Percentiles rank a stretch among this genome's conserved stretches.
These are phyloP conservation scores for Rhododendron simsii DNA, from an alignment of 148 eudicot genomes.

Conservation along the genomic window DNA sequence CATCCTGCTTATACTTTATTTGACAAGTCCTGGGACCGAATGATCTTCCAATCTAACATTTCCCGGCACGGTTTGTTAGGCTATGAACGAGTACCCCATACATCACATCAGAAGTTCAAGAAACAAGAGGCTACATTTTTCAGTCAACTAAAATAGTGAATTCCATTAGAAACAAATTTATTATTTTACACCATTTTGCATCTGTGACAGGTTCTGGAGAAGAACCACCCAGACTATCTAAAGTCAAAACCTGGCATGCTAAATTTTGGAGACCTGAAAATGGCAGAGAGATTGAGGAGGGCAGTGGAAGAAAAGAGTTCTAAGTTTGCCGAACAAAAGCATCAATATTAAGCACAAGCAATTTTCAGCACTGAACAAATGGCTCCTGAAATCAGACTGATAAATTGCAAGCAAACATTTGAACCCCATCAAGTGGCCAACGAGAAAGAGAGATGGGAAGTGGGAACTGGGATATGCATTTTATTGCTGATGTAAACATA, in stretches of 20 bases:
- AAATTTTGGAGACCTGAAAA: not conserved
- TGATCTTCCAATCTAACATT: not conserved
- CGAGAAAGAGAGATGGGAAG: not conserved
- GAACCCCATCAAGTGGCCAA: not conserved
- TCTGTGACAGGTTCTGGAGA: not conserved
- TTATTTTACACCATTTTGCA: not conserved
- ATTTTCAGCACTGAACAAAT: conserved; percentile 4
- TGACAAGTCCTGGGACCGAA: not conserved
- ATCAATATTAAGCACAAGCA: not conserved
- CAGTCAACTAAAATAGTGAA: not conserved
- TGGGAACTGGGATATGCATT: not conserved
- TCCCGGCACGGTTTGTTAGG: not conserved
- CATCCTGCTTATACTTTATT: not conserved
- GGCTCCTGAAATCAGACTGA: not conserved
- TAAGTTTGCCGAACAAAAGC: not conserved
- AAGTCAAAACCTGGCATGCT: not conserved
- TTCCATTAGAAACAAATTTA: not conserved
- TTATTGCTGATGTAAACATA: not conserved
- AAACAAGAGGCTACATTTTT: not conserved
- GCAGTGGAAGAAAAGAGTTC: not conserved
- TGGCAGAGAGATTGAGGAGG: not conserved
- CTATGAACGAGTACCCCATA: not conserved
- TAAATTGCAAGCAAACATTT: not conserved
- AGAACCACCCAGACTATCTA: not conserved
- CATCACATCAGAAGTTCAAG: not conserved